Conservation (phyloP, 208 protist genomes). For the Leishmania guyanensis region DNA sequence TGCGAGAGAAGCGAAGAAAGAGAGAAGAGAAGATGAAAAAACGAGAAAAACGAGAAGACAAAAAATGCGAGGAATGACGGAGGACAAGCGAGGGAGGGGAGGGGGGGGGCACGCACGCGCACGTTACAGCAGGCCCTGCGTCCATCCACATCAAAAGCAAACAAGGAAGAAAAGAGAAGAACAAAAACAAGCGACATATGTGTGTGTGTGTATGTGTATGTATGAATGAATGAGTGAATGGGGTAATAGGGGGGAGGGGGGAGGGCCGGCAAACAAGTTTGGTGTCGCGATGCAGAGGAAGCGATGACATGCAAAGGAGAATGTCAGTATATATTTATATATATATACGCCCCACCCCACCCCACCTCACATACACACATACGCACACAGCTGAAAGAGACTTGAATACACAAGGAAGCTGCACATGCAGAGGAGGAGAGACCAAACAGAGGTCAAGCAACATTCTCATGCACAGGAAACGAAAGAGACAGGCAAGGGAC, state of each 20-base stretch:
- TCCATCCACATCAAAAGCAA: neutral
- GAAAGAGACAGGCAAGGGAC: neutral
- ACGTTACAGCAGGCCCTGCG: neutral
- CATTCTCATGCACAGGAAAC: neutral
- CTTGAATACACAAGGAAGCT: neutral
- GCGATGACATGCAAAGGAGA: neutral
- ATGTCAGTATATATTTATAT: neutral
- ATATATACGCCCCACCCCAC: neutral
- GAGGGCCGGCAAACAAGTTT: too few relatives aligned
- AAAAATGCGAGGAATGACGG: neutral
- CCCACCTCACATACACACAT: neutral
- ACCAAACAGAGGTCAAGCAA: too few relatives aligned
- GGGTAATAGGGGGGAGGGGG: too few relatives aligned
- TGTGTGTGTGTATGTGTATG: too few relatives aligned
- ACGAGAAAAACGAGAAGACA: neutral
- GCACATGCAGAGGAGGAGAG: neutral
- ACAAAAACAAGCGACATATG: too few relatives aligned
- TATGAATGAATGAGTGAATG: too few relatives aligned
- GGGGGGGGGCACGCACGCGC: neutral
- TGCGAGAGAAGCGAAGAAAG: neutral
- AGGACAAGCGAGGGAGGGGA: neutral
- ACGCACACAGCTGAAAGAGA: neutral
- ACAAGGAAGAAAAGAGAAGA: too few relatives aligned
- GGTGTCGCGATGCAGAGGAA: neutral
- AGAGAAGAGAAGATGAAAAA: neutral